Evolutionary conservation across 257 asterid species (phyloP).

Genomic region (Solanum habrochaites): DNA sequence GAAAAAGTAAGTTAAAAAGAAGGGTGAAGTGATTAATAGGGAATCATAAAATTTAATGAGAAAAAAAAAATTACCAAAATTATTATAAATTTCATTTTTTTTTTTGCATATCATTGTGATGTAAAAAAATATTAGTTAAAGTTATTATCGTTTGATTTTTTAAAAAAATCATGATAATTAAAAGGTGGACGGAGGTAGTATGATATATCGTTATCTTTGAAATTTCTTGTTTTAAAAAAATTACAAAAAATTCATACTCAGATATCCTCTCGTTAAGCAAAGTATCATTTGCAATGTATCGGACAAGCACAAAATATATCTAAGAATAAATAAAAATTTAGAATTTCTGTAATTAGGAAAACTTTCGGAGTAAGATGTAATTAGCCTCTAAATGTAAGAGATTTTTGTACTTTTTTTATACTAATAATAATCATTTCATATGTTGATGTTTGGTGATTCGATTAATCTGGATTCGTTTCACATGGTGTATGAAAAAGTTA

Average conservation of each 20-base stretch:
- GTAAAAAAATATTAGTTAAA: too few relatives aligned
- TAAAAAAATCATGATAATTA: too few relatives aligned
- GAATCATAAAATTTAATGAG: not conserved
- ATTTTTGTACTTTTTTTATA: too few relatives aligned
- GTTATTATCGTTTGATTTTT: too few relatives aligned
- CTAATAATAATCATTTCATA: not conserved
- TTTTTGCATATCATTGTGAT: too few relatives aligned
- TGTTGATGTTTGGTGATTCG: not conserved
- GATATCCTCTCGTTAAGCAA: not conserved
- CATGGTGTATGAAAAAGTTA: not conserved
- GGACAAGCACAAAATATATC: rapidly evolving
- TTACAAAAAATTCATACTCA: too few relatives aligned
- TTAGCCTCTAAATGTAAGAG: not conserved
- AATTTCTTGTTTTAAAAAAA: too few relatives aligned
- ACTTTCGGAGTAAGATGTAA: rapidly evolving
- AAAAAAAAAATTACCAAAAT: not conserved
- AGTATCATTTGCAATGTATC: not conserved
- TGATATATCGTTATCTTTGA: not conserved
- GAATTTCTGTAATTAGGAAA: too few relatives aligned
- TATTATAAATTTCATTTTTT: too few relatives aligned
- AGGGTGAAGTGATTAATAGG: not conserved
- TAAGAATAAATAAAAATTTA: too few relatives aligned
- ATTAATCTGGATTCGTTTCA: not conserved
- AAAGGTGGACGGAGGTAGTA: too few relatives aligned
- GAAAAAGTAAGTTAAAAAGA: not conserved